Evolutionary conservation across 2,329 filamentous ascomycete genomes (phyloP).

Genomic region (Cryphonectria japonica): DNA sequence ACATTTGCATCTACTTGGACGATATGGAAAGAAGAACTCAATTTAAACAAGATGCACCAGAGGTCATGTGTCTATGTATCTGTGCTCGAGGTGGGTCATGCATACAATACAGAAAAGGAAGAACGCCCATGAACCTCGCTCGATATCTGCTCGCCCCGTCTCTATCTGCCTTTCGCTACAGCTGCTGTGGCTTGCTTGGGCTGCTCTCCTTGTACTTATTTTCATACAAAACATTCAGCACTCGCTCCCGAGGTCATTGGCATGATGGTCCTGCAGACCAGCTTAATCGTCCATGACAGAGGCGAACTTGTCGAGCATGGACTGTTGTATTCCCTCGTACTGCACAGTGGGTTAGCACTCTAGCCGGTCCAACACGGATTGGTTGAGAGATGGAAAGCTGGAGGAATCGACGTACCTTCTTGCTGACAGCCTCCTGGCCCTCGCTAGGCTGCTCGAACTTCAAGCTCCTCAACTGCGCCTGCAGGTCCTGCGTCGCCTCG

Average conservation of each 20-base stretch:
- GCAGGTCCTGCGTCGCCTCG: conserved; percentile 85
- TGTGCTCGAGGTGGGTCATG: conserved; percentile 18
- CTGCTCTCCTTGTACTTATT: conserved; percentile 2
- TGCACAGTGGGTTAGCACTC: conserved; percentile 50
- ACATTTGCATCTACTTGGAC: background rate
- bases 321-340: conserved; percentile 91
- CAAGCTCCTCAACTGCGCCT: conserved; percentile 83
- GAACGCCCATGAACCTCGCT: background rate
- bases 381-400: background rate
- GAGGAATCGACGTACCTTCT: conserved; percentile 68
- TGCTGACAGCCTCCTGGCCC: conserved; percentile 76
- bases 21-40: background rate
- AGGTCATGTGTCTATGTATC: conserved; percentile 21
- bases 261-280: conserved; percentile 2
- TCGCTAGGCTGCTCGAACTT: conserved; percentile 96
- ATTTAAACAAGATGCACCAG: conserved; percentile 4
- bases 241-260: background rate
- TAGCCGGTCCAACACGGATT: background rate
- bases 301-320: conserved; percentile 97
- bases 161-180: background rate
- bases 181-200: background rate
- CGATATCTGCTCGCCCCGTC: conserved; percentile 3
- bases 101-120: conserved; percentile 19
- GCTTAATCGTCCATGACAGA: conserved; percentile 90
- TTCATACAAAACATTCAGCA: conserved; percentile 20